Evolutionary conservation across 306 rosid species (phyloP), one percentile per base, ranked within the genome.

Genomic region (Oemleria cerasiformis): DNA sequence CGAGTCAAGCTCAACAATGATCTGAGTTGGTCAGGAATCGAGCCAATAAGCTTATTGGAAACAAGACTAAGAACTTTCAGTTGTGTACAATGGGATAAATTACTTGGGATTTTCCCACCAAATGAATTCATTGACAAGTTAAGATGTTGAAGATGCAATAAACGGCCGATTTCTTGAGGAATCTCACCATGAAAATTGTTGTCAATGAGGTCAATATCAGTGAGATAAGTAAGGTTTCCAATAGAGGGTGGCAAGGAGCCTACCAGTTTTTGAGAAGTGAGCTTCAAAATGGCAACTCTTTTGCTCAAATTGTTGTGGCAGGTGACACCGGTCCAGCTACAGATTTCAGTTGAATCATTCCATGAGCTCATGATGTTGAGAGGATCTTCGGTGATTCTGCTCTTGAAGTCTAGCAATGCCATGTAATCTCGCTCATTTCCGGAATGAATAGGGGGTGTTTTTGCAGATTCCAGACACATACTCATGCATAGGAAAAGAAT

Each of bases 221-320:
- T 61, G 64, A 80, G 87, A 62, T 63, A 53, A 70, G 82, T 79
- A 21, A 80, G 80, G 21, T 80, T 84, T 34, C 84, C 87, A 8
- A 84, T 16, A 4, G 82, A 80, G 36, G 76, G 57, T 34, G 84
- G 44, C 17, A 84, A 3, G 20, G 76, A 60, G 45, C 80, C 84
- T 5, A 19, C n/a, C 39, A 80, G 30, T 60, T 48, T 11, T 19
- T 36, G 50, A 36, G 20, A 59, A 15, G 17, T 1, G 13, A 83
- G 59, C 30, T 62, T 71, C 71, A 80, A 43, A 7, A 12, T n/a
- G 55, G 47, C 20, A 3, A 80, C 87, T 55, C 78, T 59, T 68
- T 65, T 16, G 38, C 5, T 67, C 17, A 51, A 66, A 39, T 10
- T 13, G 38, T n/a, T 36, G 72, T 25, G 30, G 30, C 87, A 79